These are phyloP conservation scores for Eucalyptus sp. DNA, from an alignment of 345 rosid species.

Conservation along the genomic window DNA sequence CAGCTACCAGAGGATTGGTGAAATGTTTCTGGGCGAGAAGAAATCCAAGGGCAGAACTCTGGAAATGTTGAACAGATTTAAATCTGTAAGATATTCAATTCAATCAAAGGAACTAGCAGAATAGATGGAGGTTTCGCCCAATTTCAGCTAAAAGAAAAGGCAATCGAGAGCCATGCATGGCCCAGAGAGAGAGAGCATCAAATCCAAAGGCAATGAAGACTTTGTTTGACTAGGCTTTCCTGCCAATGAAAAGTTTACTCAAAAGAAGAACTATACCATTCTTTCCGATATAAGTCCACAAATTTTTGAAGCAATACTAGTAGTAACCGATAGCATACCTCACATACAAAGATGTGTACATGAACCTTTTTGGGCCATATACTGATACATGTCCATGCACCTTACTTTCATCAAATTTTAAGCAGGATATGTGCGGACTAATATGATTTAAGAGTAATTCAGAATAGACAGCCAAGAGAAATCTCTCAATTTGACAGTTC, in stretches of 20 bases:
- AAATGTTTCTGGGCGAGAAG: slow-evolving; percentile 93
- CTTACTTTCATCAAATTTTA: neutral
- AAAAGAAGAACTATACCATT: neutral
- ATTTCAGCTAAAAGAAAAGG: neutral
- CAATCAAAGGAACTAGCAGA: neutral
- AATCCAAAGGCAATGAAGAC: neutral
- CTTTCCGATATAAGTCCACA: neutral
- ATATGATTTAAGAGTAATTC: neutral
- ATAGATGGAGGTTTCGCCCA: neutral
- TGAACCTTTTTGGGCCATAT: neutral
- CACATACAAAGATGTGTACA: neutral
- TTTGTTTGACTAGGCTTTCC: neutral
- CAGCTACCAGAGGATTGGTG: slow-evolving; percentile 87
- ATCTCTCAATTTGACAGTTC: neutral
- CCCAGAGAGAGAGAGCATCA: neutral
- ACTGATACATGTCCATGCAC: neutral
- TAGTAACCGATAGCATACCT: neutral
- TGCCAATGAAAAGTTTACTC: neutral
- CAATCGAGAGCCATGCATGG: neutral
- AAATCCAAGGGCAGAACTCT: slow-evolving; percentile 98
- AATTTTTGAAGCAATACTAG: neutral
- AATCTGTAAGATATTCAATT: neutral
- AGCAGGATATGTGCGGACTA: neutral
- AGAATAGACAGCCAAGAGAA: neutral
- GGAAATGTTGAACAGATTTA: neutral